phyloP scores from a whole-genome alignment of 2,329 filamentous ascomycete species.

The Neonectria sp. region DNA sequence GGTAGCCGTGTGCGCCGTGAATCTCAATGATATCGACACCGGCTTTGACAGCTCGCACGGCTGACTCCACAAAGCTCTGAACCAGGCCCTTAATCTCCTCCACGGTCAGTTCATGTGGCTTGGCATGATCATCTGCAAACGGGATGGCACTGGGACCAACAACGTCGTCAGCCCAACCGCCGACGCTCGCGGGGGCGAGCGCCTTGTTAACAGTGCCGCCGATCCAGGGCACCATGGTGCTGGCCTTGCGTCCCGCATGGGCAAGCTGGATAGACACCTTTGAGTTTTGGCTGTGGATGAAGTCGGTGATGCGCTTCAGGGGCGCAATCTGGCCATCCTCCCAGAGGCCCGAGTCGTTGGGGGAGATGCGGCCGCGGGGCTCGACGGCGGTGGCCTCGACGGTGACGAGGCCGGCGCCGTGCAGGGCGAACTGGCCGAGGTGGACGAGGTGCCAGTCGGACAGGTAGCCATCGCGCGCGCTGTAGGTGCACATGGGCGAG shows the following conservation, averaged over 20 bases:
- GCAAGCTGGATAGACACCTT: slow-evolving; percentile 85
- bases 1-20: slow-evolving; percentile 76
- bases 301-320: slow-evolving; percentile 80
- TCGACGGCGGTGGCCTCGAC: slow-evolving; percentile 85
- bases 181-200: slow-evolving; percentile 66
- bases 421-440: slow-evolving; percentile 82
- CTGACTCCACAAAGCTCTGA: slow-evolving; percentile 71
- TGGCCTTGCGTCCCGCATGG: slow-evolving; percentile 83
- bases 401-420: slow-evolving; percentile 81
- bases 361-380: slow-evolving; percentile 85
- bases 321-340: slow-evolving; percentile 85
- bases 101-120: slow-evolving; percentile 77
- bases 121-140: slow-evolving; percentile 73
- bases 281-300: slow-evolving; percentile 83
- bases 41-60: slow-evolving; percentile 73
- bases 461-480: slow-evolving; percentile 74
- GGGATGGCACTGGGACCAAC: slow-evolving; percentile 67
- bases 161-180: slow-evolving; percentile 72
- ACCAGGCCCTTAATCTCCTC: slow-evolving; percentile 79
- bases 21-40: slow-evolving; percentile 85
- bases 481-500: slow-evolving; percentile 75
- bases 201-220: slow-evolving; percentile 59
- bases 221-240: slow-evolving; percentile 76
- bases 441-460: slow-evolving; percentile 89
- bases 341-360: slow-evolving; percentile 86